A percentile compares a stretch with the other conserved stretches of the same genome.
phyloP scores from a whole-genome alignment of 305 asterid genomes.

The Fraxinus dipetala region DNA sequence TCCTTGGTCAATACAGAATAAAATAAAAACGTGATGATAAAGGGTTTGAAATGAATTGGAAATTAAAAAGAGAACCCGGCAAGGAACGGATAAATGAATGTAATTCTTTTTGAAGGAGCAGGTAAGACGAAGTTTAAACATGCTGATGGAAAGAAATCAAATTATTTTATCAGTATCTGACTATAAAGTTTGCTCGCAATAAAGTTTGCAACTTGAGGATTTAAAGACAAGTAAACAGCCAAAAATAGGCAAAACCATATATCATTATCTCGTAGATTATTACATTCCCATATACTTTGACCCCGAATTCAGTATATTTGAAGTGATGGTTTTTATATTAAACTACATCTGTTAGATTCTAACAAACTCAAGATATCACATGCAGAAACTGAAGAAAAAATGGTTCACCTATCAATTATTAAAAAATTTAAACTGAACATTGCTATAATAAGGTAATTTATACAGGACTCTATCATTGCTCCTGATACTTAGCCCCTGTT shows the following conservation, averaged over 20 bases:
- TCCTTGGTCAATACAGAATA: not conserved
- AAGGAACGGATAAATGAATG: not conserved
- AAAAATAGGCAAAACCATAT: not conserved
- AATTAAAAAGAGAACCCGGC: not conserved
- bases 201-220: not conserved
- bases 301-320: not conserved
- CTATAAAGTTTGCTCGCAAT: not conserved
- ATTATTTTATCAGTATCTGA: not conserved
- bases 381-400: not conserved
- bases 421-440: not conserved
- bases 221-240: not conserved
- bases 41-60: not conserved
- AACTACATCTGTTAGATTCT: not conserved
- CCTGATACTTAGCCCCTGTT: not conserved
- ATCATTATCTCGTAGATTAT: not conserved
- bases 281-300: not conserved
- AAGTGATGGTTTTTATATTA: not conserved
- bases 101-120: not conserved
- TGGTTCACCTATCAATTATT: not conserved
- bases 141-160: not conserved
- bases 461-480: not conserved
- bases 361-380: not conserved
- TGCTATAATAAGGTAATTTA: not conserved
- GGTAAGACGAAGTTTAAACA: not conserved
- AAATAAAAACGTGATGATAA: not conserved